These are phyloP conservation scores for Lycium barbarum DNA, from an alignment of 257 asterid species.

Conservation along the genomic window DNA sequence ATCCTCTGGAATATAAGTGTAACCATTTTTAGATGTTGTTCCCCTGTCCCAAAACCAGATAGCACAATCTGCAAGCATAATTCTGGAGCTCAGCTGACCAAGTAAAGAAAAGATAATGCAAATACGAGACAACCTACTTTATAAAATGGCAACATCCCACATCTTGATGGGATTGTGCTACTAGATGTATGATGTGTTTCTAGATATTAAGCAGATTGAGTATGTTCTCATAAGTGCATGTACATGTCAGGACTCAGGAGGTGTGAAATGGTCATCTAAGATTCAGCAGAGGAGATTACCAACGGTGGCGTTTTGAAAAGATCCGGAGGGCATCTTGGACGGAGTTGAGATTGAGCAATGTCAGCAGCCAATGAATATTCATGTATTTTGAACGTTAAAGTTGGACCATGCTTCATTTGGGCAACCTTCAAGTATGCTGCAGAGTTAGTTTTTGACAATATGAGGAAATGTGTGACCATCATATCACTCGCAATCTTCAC, in stretches of 20 bases:
- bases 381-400: conserved; percentile 85
- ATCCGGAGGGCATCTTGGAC: conserved; percentile 81
- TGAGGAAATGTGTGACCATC: conserved; percentile 95
- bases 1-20: conserved; percentile 93
- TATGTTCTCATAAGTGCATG: conserved; percentile 3
- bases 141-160: background rate
- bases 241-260: background rate
- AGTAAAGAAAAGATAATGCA: background rate
- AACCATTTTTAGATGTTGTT: conserved; percentile 87
- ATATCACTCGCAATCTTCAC: conserved; percentile 84
- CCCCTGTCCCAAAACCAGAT: conserved; percentile 97
- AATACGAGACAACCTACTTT: background rate
- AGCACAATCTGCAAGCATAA: conserved; percentile 75
- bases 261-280: background rate
- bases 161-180: background rate
- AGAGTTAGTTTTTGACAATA: conserved; percentile 75
- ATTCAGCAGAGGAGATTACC: conserved; percentile 52
- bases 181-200: background rate
- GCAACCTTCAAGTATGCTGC: conserved; percentile 87
- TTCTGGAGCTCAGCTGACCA: conserved; percentile 31
- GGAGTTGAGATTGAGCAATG: conserved; percentile 75
- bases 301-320: conserved; percentile 81
- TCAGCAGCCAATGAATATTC: conserved; percentile 82
- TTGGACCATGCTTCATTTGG: conserved; percentile 65
- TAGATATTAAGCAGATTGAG: background rate